Evolutionary conservation across 306 rosid species (phyloP).

Genomic region (Ceratonia siliqua): DNA sequence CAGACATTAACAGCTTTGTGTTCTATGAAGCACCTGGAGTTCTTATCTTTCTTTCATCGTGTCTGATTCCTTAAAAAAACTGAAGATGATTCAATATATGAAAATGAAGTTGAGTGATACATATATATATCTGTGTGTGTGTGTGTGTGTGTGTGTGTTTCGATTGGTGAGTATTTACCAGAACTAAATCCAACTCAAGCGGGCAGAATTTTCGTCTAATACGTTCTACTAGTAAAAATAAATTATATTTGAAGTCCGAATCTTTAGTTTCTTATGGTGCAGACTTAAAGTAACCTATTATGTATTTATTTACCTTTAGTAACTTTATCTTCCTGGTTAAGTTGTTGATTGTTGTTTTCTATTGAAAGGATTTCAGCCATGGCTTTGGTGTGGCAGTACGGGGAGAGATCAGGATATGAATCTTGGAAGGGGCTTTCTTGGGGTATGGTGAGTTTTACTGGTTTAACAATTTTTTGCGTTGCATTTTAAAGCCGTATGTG

Average conservation of each 20-base stretch:
- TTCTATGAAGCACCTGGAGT: too few species aligned
- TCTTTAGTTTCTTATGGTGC: neutral
- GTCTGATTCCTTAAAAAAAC: too few species aligned
- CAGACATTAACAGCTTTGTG: too few species aligned
- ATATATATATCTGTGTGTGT: neutral
- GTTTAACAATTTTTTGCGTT: neutral
- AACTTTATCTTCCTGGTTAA: neutral
- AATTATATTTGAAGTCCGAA: neutral
- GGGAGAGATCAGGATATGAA: slow-evolving; percentile 69
- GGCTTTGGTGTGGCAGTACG: slow-evolving; percentile 96
- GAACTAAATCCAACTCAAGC: neutral
- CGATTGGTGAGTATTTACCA: neutral
- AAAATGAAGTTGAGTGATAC: neutral
- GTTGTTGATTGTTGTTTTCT: neutral
- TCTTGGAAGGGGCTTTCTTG: slow-evolving; percentile 97
- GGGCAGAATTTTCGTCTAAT: neutral
- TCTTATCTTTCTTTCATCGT: too few species aligned
- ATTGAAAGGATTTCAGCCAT: slow-evolving; percentile 77
- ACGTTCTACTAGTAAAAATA: neutral
- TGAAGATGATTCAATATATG: neutral
- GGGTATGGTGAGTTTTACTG: slow-evolving; percentile 79
- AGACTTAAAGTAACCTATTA: neutral
- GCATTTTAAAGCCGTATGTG: neutral
- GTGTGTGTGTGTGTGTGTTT: too few species aligned
- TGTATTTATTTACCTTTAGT: neutral